phyloP scores from a whole-genome alignment of 768 basidiomycete species.

The Leccinellum rugosiceps region DNA sequence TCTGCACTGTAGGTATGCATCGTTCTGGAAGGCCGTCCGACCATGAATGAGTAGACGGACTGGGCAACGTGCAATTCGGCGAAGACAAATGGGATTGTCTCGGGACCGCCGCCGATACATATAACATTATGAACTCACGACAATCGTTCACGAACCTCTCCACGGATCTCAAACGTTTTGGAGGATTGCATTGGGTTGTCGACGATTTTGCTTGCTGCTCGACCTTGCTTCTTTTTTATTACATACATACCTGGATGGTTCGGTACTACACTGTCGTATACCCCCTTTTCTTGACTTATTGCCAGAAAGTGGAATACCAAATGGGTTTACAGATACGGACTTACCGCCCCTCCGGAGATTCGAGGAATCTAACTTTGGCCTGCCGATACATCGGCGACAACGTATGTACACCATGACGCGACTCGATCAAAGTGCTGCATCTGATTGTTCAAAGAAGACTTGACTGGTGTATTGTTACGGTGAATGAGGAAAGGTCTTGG shows the following conservation, averaged over 20 bases:
- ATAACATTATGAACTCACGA: neutral
- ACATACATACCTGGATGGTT: neutral
- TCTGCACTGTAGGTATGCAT: slow-evolving; percentile 26
- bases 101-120: neutral
- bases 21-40: slow-evolving; percentile 31
- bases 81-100: neutral
- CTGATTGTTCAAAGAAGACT: no score
- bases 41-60: slow-evolving; percentile 5
- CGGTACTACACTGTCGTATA: neutral
- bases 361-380: neutral
- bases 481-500: no score
- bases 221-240: neutral
- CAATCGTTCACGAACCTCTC: neutral
- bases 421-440: no score
- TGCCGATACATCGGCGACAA: no score
- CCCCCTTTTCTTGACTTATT: neutral
- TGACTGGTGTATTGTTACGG: no score
- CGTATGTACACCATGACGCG: no score
- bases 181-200: neutral
- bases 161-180: neutral
- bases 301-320: neutral
- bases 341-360: neutral
- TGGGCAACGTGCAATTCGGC: neutral
- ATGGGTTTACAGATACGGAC: neutral
- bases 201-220: neutral